phyloP scores from a whole-genome alignment of 495 filamentous ascomycete genomes.

The Xylaria sp. region DNA sequence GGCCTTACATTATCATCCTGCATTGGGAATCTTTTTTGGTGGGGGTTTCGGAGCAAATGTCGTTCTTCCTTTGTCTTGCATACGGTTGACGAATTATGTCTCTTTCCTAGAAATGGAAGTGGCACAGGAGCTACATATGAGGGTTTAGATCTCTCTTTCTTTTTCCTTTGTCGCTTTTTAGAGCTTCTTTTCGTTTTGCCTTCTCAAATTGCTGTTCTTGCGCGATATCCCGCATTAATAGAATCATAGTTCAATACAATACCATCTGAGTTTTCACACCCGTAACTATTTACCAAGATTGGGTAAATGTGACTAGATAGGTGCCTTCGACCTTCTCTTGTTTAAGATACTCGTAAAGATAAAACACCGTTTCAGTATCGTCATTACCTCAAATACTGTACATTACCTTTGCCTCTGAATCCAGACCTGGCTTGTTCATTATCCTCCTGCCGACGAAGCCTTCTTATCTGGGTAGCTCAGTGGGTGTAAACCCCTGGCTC shows the following conservation, averaged over 20 bases:
- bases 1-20: neutral
- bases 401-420: too few relatives aligned
- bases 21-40: neutral
- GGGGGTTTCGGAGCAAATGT: neutral
- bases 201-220: neutral
- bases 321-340: neutral
- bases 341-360: neutral
- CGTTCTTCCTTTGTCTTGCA: constrained; percentile 23
- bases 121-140: constrained; percentile 11
- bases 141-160: neutral
- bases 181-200: neutral
- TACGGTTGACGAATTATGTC: constrained; percentile 30
- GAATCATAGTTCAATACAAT: neutral
- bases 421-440: too few relatives aligned
- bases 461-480: too few relatives aligned
- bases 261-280: neutral
- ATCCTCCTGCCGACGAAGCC: too few relatives aligned
- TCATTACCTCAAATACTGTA: too few relatives aligned
- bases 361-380: too few relatives aligned
- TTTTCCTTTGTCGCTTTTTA: neutral
- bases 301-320: neutral
- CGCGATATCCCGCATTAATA: neutral
- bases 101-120: constrained; percentile 8
- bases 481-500: too few relatives aligned
- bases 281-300: neutral